Conservation (phyloP, 495 filamentous ascomycete genomes). For the Cercophora newfieldiana region DNA sequence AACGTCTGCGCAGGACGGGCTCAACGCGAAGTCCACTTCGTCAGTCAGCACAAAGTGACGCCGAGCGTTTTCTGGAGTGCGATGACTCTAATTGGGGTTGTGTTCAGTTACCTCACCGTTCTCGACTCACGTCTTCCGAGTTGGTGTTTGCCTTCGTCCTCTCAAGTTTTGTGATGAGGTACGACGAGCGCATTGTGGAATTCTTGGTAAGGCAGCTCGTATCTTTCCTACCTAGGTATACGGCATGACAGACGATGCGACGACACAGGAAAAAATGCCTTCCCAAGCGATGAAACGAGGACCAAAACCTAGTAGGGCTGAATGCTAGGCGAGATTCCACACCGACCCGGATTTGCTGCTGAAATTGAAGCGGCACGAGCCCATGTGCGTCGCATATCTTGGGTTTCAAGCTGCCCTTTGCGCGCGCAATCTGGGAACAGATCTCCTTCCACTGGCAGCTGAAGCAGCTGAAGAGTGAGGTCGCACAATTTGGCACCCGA, state of each 20-base stretch:
- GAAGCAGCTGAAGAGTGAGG: too few species aligned
- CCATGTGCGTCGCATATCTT: background rate
- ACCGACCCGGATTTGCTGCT: background rate
- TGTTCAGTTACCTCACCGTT: background rate
- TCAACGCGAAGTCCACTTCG: too few species aligned
- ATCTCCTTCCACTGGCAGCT: too few species aligned
- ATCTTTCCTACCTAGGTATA: background rate
- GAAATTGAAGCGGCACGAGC: background rate
- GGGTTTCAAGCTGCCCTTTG: background rate
- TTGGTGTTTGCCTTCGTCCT: background rate
- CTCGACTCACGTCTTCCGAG: background rate
- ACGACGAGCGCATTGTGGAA: background rate
- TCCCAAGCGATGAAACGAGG: background rate
- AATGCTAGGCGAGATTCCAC: background rate
- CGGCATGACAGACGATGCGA: background rate
- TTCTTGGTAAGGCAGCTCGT: background rate
- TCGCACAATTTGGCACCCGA: too few species aligned
- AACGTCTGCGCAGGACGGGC: too few species aligned
- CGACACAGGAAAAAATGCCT: too few species aligned
- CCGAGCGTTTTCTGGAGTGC: too few species aligned
- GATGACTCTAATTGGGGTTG: too few species aligned
- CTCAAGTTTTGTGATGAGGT: background rate
- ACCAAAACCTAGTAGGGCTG: constrained; percentile 9
- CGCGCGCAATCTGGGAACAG: background rate
- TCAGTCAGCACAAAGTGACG: too few species aligned